phyloP scores from a whole-genome alignment of 176 grass and related monocot species.

The Pontederia crassipes region DNA sequence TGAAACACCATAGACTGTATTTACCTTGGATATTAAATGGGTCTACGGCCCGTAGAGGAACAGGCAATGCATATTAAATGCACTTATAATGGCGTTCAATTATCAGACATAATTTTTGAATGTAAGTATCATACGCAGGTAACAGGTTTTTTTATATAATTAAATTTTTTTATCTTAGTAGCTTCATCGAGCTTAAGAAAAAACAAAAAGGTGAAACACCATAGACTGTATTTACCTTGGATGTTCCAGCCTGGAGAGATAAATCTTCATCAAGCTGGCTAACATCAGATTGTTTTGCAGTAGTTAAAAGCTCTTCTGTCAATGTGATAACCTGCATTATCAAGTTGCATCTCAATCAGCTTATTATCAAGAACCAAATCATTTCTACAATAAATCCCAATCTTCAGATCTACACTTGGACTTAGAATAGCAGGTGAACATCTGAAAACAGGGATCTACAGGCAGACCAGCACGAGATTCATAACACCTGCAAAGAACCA shows the following conservation, averaged over 20 bases:
- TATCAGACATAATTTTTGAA: not conserved
- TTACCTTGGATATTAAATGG: not conserved
- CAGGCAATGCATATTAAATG: too few species aligned
- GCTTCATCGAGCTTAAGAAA: too few species aligned
- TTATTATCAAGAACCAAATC: conserved; percentile 7
- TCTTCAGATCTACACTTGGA: conserved; percentile 30
- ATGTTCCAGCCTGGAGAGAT: conserved; percentile 14
- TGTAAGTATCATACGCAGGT: too few species aligned
- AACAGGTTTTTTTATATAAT: too few species aligned
- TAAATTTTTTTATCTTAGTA: too few species aligned
- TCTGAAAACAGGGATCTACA: conserved; percentile 40
- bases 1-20: not conserved
- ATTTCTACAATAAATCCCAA: conserved; percentile 15
- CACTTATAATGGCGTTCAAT: too few species aligned
- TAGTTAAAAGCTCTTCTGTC: conserved; percentile 73
- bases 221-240: not conserved
- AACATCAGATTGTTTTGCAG: conserved; percentile 50
- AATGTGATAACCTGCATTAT: conserved; percentile 59
- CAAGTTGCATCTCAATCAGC: conserved; percentile 21
- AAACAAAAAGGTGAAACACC: not conserved
- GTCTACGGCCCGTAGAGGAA: too few species aligned
- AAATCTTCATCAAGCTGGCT: conserved; percentile 24
- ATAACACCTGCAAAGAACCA: conserved; percentile 84
- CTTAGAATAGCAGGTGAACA: conserved; percentile 69
- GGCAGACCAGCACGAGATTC: conserved; percentile 39